Base-by-base conservation (phyloP, 768 basidiomycete genomes). In the Boletus coccyginus region DNA sequence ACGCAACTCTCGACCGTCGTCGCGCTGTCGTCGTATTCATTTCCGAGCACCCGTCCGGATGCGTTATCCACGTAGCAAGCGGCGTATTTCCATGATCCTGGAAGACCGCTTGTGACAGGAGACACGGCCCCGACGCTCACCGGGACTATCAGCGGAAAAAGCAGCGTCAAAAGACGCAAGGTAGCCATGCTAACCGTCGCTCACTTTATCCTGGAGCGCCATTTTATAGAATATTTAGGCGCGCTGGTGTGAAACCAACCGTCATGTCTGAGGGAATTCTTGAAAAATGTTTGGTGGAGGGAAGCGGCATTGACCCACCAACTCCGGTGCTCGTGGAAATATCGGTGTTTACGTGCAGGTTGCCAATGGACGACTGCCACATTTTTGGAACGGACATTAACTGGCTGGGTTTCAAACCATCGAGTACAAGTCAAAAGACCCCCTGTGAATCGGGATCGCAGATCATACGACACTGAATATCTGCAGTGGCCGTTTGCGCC, bases 21-120 rank as follows among this genome's bases (percentile, higher is more conserved):
- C 9, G 61, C 56, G 45, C 58, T 67, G 41, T 62, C 67, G 52
- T 79, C 75, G 0, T 75, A 55, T 60, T 80, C 74, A 33, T 71
- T 74, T 29, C 69, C 62, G 54, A 89, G 75, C n/a, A 85, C 74
- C 12, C 88, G 86, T 13, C 90, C 89, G 61, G 79, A 65, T 0
- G 79, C 81, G 52, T 84, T 84, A 66, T 92, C 90, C 81, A 89
- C 82, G 69, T 81, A 92, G 63, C 90, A 90, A 7, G 76, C 82
- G 24, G 71, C 78, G 52, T 88, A 90, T 0, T 74, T 71, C 84
- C 86, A 90, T 27, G 74, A 74, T 6, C 69, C 68, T 0, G 83
- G 81, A 6, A 90, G 80, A 24, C 79, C 81, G 12, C 64, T 66
- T 1, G 74, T 77, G 29, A 87, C 82, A 0, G 81, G 80, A 8